A percentile compares a stretch with the other conserved stretches of the same genome.
Evolutionary conservation across 192 early-diverging fungal species (phyloP).

Genomic region (Mortierella claussenii): DNA sequence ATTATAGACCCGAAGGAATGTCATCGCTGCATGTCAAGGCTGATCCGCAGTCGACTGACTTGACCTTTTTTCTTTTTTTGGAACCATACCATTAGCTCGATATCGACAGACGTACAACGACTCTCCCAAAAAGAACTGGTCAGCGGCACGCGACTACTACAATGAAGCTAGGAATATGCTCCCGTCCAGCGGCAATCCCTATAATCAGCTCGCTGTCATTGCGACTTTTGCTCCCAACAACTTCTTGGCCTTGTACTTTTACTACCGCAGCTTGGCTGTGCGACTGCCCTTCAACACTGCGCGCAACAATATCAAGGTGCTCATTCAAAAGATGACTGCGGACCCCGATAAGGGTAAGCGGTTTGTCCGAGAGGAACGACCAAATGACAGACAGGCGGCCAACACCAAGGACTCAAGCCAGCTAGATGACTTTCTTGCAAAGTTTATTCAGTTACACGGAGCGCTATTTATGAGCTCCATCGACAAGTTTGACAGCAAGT

Average conservation of each 20-base stretch:
- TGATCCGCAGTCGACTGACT: background rate
- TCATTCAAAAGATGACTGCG: slow-evolving; percentile 51
- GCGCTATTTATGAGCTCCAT: slow-evolving; percentile 47
- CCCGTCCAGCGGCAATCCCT: slow-evolving; percentile 68
- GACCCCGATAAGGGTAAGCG: slow-evolving; percentile 43
- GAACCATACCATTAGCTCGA: slow-evolving; percentile 64
- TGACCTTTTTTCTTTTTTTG: slow-evolving; percentile 4
- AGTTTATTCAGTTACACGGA: slow-evolving; percentile 54
- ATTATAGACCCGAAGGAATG: background rate
- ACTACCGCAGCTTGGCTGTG: slow-evolving; percentile 61
- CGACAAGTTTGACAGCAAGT: slow-evolving; percentile 22
- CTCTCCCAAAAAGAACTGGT: slow-evolving; percentile 65
- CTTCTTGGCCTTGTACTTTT: slow-evolving; percentile 59
- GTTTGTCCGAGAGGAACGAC: slow-evolving; percentile 34
- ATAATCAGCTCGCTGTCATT: slow-evolving; percentile 82
- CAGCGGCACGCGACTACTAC: slow-evolving; percentile 69
- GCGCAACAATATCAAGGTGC: slow-evolving; percentile 56
- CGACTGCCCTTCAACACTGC: slow-evolving; percentile 59
- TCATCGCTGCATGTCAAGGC: background rate
- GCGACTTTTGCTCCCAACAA: slow-evolving; percentile 64
- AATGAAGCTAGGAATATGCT: slow-evolving; percentile 66
- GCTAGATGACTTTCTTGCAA: slow-evolving; percentile 38
- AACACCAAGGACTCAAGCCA: slow-evolving; percentile 32
- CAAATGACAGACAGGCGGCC: slow-evolving; percentile 35
- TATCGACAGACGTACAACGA: slow-evolving; percentile 71